Evolutionary conservation across 139 green algal genomes (phyloP).

Genomic region (Ettlia oleoabundans): DNA sequence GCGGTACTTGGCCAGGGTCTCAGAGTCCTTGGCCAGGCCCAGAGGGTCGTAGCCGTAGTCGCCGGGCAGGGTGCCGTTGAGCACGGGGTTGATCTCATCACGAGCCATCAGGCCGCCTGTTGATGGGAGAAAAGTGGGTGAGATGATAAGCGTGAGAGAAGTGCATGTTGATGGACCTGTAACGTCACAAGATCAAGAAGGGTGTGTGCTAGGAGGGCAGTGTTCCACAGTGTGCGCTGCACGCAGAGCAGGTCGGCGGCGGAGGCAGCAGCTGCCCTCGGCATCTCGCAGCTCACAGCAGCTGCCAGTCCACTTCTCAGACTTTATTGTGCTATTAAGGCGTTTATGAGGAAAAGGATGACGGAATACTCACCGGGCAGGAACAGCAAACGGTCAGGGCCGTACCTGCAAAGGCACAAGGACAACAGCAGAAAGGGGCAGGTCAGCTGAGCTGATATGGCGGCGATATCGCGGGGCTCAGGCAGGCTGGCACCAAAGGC

Average conservation of each 20-base stretch:
- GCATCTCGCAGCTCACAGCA: too few species aligned
- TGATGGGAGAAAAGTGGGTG: not conserved
- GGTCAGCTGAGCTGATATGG: not conserved
- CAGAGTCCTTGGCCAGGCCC: conserved; percentile 88
- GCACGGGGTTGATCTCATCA: conserved; percentile 82
- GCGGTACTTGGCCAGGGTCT: conserved; percentile 88
- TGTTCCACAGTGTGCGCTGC: too few species aligned
- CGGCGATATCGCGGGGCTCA: too few species aligned
- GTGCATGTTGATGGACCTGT: not conserved
- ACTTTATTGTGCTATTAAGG: too few species aligned
- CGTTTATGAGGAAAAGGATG: too few species aligned
- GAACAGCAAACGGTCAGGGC: conserved; percentile 84
- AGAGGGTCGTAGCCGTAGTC: conserved; percentile 96
- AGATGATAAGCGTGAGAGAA: not conserved
- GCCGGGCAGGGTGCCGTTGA: conserved; percentile 88
- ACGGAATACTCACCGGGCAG: conserved; percentile 76
- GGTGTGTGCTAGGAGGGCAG: too few species aligned
- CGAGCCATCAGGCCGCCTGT: conserved; percentile 79
- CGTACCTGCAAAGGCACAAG: conserved; percentile 50
- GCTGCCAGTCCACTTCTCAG: too few species aligned
- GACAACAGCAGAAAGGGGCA: not conserved
- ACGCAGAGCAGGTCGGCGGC: too few species aligned
- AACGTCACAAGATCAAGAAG: too few species aligned
- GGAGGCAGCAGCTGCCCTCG: too few species aligned
- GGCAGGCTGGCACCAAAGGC: too few species aligned